Evolutionary conservation across 257 asterid species (phyloP), one percentile per base, ranked within the genome.

Genomic region (Petunia axillaris): DNA sequence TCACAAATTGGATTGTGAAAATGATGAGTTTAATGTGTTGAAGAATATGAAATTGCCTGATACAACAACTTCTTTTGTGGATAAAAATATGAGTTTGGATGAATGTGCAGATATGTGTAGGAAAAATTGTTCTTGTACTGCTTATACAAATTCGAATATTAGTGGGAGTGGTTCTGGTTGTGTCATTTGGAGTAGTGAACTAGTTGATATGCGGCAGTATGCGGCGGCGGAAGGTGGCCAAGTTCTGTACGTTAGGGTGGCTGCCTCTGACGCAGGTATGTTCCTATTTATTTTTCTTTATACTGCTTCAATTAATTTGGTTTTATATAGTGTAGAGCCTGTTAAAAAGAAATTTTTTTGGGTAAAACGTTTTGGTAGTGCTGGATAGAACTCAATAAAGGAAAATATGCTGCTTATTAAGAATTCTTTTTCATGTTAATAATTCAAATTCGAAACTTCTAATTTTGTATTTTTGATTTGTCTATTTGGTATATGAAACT

Each of bases 191-290:
- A 75, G 87, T 58, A 62, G 62, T 40, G 93, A 89, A 65, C 88
- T 96, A 39, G 68, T 91, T 53, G 99, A 96, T 38, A 86, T 96
- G 96, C 55, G 98, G 88, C 98, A 89, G 87, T 96, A 88, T 75
- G 89, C 98, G 75, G 87, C 79, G 76, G 77, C 89, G 10, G 97
- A 91, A 60, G 97, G 97, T 66, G 99, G 96, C 11, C 97, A 96
- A 86, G 85, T 86, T 62, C 90, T 94, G 7, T 87, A 91, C 64
- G 80, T 90, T 52, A 87, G 98, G 77, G 90, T 89, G 44, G 84
- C 98, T 2, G 90, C 91, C 35, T 81, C 91, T 3, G 94, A 90
- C 70, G 83, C 88, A 84, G 97, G 99, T 95, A 88, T 4, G 89
- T 78, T 77, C 46, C 65, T 5, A 15, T 57, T 68, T n/a, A n/a